Base-by-base conservation (phyloP, 2,329 filamentous ascomycete genomes). In the Fusarium torulosum region DNA sequence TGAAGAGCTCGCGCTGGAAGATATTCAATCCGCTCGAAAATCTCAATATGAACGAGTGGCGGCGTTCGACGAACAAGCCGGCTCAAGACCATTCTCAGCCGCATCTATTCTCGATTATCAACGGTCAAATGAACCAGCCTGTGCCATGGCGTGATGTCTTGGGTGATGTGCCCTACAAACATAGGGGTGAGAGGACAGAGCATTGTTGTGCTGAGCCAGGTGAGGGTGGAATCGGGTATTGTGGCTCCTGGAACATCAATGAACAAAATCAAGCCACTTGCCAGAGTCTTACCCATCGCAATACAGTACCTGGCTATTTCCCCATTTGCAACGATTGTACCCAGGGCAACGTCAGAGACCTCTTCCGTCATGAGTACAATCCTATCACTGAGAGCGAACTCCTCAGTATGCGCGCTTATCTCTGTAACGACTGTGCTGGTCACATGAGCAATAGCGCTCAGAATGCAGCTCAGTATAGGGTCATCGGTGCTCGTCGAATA, bases 331-430 rank as follows among this genome's bases (percentile, higher is more conserved):
- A 47, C 8, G 27, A 40, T 2, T 82, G 80, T 65, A 53, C 74
- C 47, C 8, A 50, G 2, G n/a, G 17, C 3, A 72, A 66, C 61
- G 63, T 65, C 15, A 21, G 27, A 5, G 43, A 66, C 8, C 59
- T 79, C 40, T 59, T 69, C 35, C 17, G 52, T 2, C 57, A 43
- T 8, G 9, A 56, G 1, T 29, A n/a, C 8, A 54, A 47, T n/a
- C 40, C 61, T 38, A 38, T 76, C 37, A 61, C 56, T 2, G 29
- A 19, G 11, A 27, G 20, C 6, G 74, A 78, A 31, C 54, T 79
- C n/a, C 29, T 75, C n/a, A 45, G 33, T 31, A 75, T 81, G 71
- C 75, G 80, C 5, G 73, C 73, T 40, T 81, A 79, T 67, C 71
- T 79, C 6, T 82, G 80, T 65, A 29, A 43, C 13, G 25, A 27